Percentiles rank a stretch among this genome's conserved stretches.
Evolutionary conservation across 257 asterid species (phyloP).

Genomic region (Jasminum sambac): DNA sequence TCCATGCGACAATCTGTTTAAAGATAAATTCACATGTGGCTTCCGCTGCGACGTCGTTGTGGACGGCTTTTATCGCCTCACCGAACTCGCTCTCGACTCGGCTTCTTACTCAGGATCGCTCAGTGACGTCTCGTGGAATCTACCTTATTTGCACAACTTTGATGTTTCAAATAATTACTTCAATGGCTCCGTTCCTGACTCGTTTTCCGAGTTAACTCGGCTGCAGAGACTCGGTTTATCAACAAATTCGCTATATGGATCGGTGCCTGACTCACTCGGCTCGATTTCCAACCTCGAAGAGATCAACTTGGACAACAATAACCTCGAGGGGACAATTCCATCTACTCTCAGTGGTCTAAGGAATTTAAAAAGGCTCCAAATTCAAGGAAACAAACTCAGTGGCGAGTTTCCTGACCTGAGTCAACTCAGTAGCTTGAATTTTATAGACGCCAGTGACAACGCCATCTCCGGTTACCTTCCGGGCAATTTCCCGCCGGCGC

Average conservation of each 20-base stretch:
- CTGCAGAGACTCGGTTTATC: slow-evolving; percentile 55
- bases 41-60: slow-evolving; percentile 59
- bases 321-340: slow-evolving; percentile 53
- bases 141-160: slow-evolving; percentile 53
- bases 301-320: slow-evolving; percentile 58
- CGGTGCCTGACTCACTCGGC: slow-evolving; percentile 53
- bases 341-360: slow-evolving; percentile 44
- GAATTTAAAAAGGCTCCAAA: slow-evolving; percentile 62
- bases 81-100: slow-evolving; percentile 72
- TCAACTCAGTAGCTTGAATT: slow-evolving; percentile 42
- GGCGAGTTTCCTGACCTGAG: slow-evolving; percentile 60
- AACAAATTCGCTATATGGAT: slow-evolving; percentile 53
- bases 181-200: slow-evolving; percentile 55
- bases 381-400: slow-evolving; percentile 56
- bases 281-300: slow-evolving; percentile 49
- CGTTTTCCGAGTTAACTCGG: slow-evolving; percentile 45
- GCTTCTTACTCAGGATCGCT: slow-evolving; percentile 63
- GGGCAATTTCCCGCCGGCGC: slow-evolving; percentile 45
- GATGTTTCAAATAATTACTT: slow-evolving; percentile 61
- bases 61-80: slow-evolving; percentile 45
- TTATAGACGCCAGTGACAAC: slow-evolving; percentile 74
- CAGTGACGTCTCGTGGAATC: slow-evolving; percentile 45
- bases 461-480: slow-evolving; percentile 65
- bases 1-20: slow-evolving; percentile 64
- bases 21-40: slow-evolving; percentile 78